phyloP scores from a whole-genome alignment of 1,284 basidiomycete genomes.

The Exobasidium cylindrosporum region DNA sequence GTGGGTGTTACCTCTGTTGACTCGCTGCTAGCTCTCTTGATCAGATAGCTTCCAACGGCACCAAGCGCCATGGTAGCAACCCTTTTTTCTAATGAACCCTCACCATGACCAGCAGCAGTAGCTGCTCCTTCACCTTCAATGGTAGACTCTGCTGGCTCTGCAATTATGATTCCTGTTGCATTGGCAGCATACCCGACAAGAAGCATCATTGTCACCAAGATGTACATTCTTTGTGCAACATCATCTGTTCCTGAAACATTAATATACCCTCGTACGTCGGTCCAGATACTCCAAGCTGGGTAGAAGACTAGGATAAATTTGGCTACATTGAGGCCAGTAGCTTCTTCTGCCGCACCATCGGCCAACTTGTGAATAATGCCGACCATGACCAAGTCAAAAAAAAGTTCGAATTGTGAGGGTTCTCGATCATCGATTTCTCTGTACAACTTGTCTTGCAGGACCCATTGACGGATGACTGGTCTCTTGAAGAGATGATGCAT shows the following conservation, averaged over 20 bases:
- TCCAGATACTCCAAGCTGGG: slow-evolving; percentile 47
- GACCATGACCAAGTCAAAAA: slow-evolving; percentile 53
- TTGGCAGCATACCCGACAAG: slow-evolving; percentile 52
- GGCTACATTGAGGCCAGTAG: slow-evolving; percentile 42
- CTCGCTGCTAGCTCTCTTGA: background rate
- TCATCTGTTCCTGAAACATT: slow-evolving; percentile 54
- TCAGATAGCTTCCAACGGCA: background rate
- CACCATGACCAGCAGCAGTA: background rate
- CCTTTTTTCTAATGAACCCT: background rate
- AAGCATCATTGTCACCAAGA: slow-evolving; percentile 51
- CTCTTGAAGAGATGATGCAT: slow-evolving; percentile 47
- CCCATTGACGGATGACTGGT: slow-evolving; percentile 53
- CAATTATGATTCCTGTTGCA: slow-evolving; percentile 32
- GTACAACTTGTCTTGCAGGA: slow-evolving; percentile 47
- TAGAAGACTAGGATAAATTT: slow-evolving; percentile 53
- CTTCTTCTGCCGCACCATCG: slow-evolving; percentile 34
- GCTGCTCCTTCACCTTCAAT: slow-evolving; percentile 5
- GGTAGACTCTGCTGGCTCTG: slow-evolving; percentile 9
- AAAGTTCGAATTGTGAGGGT: slow-evolving; percentile 51
- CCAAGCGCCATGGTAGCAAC: background rate
- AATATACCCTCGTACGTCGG: slow-evolving; percentile 43
- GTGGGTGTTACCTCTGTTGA: background rate
- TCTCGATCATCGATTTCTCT: slow-evolving; percentile 48
- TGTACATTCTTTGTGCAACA: slow-evolving; percentile 40
- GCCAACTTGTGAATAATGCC: slow-evolving; percentile 45